Conservation (phyloP, 2,329 filamentous ascomycete genomes). For the Aspergillus oerlinghausenensis region DNA sequence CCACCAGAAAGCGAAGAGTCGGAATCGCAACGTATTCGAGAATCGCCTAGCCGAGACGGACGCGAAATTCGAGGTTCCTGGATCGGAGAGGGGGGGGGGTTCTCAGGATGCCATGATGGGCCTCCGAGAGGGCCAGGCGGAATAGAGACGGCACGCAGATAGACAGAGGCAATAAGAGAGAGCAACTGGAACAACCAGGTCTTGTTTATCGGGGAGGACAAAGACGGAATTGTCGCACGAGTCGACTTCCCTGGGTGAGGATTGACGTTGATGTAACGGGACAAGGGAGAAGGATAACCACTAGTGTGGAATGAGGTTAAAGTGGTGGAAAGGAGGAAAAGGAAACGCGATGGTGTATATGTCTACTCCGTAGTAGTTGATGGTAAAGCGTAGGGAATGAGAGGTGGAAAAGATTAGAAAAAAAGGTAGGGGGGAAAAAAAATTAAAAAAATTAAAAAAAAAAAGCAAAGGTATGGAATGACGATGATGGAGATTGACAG, state of each 20-base stretch:
- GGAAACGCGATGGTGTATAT: not conserved
- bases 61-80: conserved; percentile 11
- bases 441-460: conserved; percentile 5
- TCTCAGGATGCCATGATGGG: conserved; percentile 24
- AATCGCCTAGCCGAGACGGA: conserved; percentile 9
- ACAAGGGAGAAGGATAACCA: not conserved
- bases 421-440: conserved; percentile 2
- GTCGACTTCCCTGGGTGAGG: conserved; percentile 1
- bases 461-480: conserved; percentile 1
- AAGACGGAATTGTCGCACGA: conserved; percentile 13
- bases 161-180: conserved; percentile 7
- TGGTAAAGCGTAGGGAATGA: not conserved
- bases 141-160: conserved; percentile 18
- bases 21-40: conserved; percentile 16
- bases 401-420: conserved; percentile 8
- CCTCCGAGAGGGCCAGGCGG: conserved; percentile 17
- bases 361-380: not conserved
- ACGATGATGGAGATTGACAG: not conserved
- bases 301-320: not conserved
- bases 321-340: not conserved
- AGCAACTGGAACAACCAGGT: conserved; percentile 16
- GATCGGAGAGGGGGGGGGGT: conserved; percentile 2
- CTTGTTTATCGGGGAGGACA: conserved; percentile 9
- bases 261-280: not conserved
- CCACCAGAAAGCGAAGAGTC: conserved; percentile 7